Evolutionary conservation across 73 alveolate genomes (phyloP).

Genomic region (Stentor coeruleus): DNA sequence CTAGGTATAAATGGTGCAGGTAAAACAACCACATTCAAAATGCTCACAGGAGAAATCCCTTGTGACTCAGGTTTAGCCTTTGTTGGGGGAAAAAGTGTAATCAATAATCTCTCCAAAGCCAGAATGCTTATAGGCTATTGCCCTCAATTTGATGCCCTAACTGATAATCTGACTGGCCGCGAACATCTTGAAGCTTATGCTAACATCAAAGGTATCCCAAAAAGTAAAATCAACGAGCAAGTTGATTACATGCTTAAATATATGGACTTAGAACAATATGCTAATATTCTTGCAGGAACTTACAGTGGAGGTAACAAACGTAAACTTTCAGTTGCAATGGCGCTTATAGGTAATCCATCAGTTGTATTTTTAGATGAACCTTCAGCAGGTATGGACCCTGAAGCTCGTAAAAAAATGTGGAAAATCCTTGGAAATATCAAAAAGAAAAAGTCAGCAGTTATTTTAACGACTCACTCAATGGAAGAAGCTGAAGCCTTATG

Average conservation of each 20-base stretch:
- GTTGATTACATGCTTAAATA: slow-evolving; percentile 74
- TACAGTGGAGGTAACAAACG: slow-evolving; percentile 97
- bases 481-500: slow-evolving; percentile 98
- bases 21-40: slow-evolving; percentile 94
- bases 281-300: slow-evolving; percentile 77
- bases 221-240: slow-evolving; percentile 50
- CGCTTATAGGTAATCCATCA: slow-evolving; percentile 84
- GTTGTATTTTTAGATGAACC: slow-evolving; percentile 82
- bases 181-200: slow-evolving; percentile 95
- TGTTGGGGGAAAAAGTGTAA: slow-evolving; percentile 80
- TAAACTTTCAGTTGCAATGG: slow-evolving; percentile 96
- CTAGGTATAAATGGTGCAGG: slow-evolving; percentile 99
- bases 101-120: slow-evolving; percentile 63
- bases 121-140: slow-evolving; percentile 94
- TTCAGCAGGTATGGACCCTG: slow-evolving; percentile 89
- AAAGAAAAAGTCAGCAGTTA: slow-evolving; percentile 84
- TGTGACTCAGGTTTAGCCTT: slow-evolving; percentile 84
- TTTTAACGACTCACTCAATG: slow-evolving; percentile 94
- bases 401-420: slow-evolving; percentile 88
- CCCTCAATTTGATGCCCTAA: slow-evolving; percentile 95
- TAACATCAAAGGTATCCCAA: slow-evolving; percentile 85
- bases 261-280: slow-evolving; percentile 78
- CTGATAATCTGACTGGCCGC: slow-evolving; percentile 85
- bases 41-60: slow-evolving; percentile 84
- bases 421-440: slow-evolving; percentile 70